Conservation (phyloP, 345 rosid genomes). For the Geranium rotundifolium region DNA sequence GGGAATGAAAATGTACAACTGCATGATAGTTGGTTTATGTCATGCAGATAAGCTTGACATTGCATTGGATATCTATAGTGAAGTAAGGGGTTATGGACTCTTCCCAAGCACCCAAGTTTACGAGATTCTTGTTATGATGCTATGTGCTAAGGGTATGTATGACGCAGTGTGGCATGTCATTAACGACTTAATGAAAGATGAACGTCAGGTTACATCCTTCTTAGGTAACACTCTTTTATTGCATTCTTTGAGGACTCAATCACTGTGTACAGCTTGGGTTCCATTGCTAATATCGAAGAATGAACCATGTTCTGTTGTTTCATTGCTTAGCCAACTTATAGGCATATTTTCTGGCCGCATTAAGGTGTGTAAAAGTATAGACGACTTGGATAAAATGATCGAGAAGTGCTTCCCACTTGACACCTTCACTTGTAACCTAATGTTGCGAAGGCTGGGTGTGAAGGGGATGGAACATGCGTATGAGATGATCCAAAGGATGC, state of each 20-base stretch:
- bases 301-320: constrained; percentile 25
- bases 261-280: constrained; percentile 54
- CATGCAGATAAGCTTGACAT: constrained; percentile 27
- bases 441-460: too few relatives aligned
- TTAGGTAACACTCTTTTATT: constrained; percentile 62
- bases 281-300: constrained; percentile 24
- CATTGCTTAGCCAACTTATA: constrained; percentile 46
- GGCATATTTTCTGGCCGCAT: too few relatives aligned
- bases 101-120: constrained; percentile 47
- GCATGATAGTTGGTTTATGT: constrained; percentile 51
- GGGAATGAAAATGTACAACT: constrained; percentile 28
- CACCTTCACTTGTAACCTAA: too few relatives aligned
- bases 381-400: too few relatives aligned
- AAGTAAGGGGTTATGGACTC: constrained; percentile 34
- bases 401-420: too few relatives aligned
- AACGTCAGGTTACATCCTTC: constrained; percentile 46
- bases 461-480: too few relatives aligned
- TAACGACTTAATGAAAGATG: constrained; percentile 35
- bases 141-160: constrained; percentile 28
- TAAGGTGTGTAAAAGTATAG: too few relatives aligned
- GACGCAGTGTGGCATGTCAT: constrained; percentile 38
- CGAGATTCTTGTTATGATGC: constrained; percentile 35
- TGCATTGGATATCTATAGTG: constrained; percentile 34
- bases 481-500: too few relatives aligned
- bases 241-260: constrained; percentile 33